Percentiles rank a stretch among this genome's conserved stretches.
Conservation (phyloP, 805 yeast genomes). For the Candida suzukii region DNA sequence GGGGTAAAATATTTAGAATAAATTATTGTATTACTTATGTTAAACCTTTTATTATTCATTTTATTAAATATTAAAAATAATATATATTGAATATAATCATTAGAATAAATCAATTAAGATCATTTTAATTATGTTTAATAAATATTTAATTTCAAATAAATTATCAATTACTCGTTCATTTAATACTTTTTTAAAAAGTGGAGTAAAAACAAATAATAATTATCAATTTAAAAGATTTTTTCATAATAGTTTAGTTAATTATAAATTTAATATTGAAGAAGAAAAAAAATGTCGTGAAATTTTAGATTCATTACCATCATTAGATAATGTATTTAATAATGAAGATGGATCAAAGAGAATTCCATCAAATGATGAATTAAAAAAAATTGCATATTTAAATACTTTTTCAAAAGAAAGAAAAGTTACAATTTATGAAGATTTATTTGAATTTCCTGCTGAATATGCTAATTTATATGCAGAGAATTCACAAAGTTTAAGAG, state of each 20-base stretch:
- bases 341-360: slow-evolving; percentile 69
- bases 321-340: slow-evolving; percentile 61
- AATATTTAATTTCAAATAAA: too few species aligned
- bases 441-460: slow-evolving; percentile 43
- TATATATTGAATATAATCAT: too few species aligned
- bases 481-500: slow-evolving; percentile 54
- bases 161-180: not conserved
- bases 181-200: not conserved
- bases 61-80: too few species aligned
- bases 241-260: slow-evolving; percentile 12
- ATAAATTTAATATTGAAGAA: slow-evolving; percentile 32
- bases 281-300: slow-evolving; percentile 58
- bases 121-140: too few species aligned
- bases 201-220: not conserved
- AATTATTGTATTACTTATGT: too few species aligned
- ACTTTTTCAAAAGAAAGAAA: slow-evolving; percentile 50
- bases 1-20: too few species aligned
- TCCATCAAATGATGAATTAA: slow-evolving; percentile 65
- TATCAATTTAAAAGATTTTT: slow-evolving; percentile 3
- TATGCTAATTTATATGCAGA: slow-evolving; percentile 44
- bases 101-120: too few species aligned
- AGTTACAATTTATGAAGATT: slow-evolving; percentile 37
- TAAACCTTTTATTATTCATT: too few species aligned
- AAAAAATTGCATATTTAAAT: slow-evolving; percentile 66
- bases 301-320: slow-evolving; percentile 56